Evolutionary conservation across 805 yeast genomes (phyloP).

Genomic region (Suhomyces sp.): DNA sequence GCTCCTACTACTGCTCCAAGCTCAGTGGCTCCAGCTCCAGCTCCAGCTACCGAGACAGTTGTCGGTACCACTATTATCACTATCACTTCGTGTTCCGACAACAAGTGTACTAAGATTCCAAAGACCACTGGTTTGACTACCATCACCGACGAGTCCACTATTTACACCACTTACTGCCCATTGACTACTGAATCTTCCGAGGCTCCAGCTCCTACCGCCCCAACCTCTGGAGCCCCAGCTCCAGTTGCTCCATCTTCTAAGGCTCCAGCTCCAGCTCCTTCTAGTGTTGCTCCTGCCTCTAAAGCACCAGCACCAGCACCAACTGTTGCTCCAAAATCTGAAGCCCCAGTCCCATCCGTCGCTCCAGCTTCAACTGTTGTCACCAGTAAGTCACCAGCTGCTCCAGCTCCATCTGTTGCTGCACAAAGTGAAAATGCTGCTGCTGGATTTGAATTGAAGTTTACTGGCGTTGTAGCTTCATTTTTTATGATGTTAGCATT

Average conservation of each 20-base stretch:
- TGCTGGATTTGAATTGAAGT: background rate
- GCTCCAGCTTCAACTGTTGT: conserved; percentile 12
- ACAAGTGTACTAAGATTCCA: conserved; percentile 20
- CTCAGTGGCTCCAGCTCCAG: conserved; percentile 12
- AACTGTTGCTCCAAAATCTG: conserved; percentile 13
- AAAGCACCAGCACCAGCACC: conserved; percentile 8
- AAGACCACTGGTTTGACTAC: conserved; percentile 24
- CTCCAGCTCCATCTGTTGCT: conserved; percentile 1
- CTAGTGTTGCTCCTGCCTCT: conserved; percentile 5
- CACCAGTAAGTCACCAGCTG: background rate
- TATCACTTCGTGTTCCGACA: conserved; percentile 27
- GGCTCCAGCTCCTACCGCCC: conserved; percentile 5
- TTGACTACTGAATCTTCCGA: conserved; percentile 19
- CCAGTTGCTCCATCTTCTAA: background rate
- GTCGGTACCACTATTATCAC: conserved; percentile 23
- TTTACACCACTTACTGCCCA: conserved; percentile 26
- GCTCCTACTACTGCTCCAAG: background rate
- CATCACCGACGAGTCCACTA: conserved; percentile 17
- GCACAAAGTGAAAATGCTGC: conserved; percentile 3
- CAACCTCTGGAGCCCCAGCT: conserved; percentile 10
- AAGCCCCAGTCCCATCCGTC: conserved; percentile 7
- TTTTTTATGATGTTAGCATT: background rate
- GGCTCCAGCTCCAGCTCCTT: conserved; percentile 9
- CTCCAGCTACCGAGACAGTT: conserved; percentile 12
- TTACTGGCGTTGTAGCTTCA: background rate